Conservation (phyloP, 108 stramenopile genomes). For the Cyclotella distinguenda region DNA sequence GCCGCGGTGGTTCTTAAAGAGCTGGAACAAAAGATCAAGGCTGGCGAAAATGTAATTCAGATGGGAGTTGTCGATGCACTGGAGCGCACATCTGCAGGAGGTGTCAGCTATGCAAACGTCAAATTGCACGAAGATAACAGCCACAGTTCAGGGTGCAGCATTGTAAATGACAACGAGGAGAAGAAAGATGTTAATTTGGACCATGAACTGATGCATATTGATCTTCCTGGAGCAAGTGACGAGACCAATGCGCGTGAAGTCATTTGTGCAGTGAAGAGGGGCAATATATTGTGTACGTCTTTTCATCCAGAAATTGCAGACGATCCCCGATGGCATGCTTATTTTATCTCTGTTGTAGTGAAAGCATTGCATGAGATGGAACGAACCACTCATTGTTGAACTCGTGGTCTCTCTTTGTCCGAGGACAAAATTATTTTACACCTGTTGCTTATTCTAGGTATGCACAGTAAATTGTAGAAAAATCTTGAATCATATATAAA, state of each 20-base stretch:
- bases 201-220: constrained; percentile 37
- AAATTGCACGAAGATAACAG: constrained; percentile 32
- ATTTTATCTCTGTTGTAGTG: constrained; percentile 86
- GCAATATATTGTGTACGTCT: constrained; percentile 86
- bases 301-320: constrained; percentile 98
- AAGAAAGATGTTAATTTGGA: constrained; percentile 28
- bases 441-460: too few species aligned
- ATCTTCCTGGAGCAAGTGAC: constrained; percentile 80
- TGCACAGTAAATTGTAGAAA: too few species aligned
- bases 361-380: constrained; percentile 18
- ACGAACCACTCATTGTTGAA: too few species aligned
- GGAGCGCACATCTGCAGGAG: constrained; percentile 58
- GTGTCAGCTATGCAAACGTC: constrained; percentile 48
- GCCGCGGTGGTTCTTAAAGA: constrained; percentile 83
- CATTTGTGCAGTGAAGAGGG: constrained; percentile 88
- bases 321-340: constrained; percentile 92
- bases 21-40: constrained; percentile 72
- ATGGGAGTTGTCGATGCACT: constrained; percentile 79
- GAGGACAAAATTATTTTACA: too few species aligned
- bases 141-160: neutral
- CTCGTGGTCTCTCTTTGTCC: too few species aligned
- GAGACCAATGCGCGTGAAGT: constrained; percentile 88
- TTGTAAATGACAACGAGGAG: constrained; percentile 18
- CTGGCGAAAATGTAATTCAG: constrained; percentile 73
- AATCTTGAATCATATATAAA: too few species aligned